Conservation (phyloP, 2,329 filamentous ascomycete genomes). For the Fusarium sterilihyphosum region DNA sequence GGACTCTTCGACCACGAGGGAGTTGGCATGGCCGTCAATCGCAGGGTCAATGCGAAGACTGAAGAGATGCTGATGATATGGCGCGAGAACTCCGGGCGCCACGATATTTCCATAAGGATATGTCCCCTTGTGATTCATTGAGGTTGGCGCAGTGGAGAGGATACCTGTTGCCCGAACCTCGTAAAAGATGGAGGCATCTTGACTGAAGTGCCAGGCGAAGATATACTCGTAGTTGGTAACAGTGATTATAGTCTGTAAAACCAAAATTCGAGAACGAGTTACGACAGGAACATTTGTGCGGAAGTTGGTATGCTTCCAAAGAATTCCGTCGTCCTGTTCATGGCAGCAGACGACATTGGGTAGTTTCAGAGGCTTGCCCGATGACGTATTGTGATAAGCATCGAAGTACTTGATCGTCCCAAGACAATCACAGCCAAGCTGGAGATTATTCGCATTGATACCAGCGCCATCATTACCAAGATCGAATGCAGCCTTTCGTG, state of each 20-base stretch:
- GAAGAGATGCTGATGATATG: conserved; percentile 76
- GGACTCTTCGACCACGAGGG: conserved; percentile 55
- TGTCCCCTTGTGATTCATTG: conserved; percentile 60
- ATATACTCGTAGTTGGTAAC: conserved; percentile 71
- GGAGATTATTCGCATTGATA: conserved; percentile 72
- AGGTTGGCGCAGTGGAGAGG: conserved; percentile 55
- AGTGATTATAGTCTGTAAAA: conserved; percentile 70
- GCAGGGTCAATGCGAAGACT: conserved; percentile 72
- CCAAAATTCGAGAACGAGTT: conserved; percentile 63
- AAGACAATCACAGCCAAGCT: conserved; percentile 68
- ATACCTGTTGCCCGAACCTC: conserved; percentile 56
- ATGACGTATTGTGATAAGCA: conserved; percentile 45
- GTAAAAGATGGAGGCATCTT: conserved; percentile 56
- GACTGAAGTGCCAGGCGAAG: conserved; percentile 59
- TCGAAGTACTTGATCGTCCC: conserved; percentile 61
- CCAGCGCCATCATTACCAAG: conserved; percentile 74
- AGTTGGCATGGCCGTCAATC: conserved; percentile 68
- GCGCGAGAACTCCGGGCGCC: conserved; percentile 68
- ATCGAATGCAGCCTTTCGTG: conserved; percentile 75
- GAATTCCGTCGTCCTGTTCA: conserved; percentile 59
- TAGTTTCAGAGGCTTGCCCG: conserved; percentile 45
- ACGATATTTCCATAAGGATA: conserved; percentile 69
- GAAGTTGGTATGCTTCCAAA: conserved; percentile 72
- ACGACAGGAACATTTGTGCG: conserved; percentile 66
- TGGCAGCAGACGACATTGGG: conserved; percentile 51